Percentiles rank a stretch among this genome's conserved stretches.
Evolutionary conservation across 345 rosid genomes (phyloP).

Genomic region (Murraya paniculata): DNA sequence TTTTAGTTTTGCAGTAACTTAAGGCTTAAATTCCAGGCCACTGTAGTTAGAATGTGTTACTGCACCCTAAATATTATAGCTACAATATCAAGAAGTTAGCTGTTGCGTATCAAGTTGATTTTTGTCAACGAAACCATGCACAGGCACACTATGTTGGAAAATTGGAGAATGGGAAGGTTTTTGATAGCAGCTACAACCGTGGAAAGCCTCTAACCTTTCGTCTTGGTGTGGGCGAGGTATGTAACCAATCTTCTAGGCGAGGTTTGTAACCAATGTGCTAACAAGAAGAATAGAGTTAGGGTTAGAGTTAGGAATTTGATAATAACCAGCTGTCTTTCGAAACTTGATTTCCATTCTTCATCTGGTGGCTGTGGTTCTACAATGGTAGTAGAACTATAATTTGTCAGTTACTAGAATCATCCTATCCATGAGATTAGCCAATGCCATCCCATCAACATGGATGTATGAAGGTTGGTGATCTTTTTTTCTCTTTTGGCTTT

Average conservation of each 20-base stretch:
- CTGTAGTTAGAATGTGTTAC: background rate
- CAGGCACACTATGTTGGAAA: slow-evolving; percentile 91
- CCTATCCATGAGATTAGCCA: background rate
- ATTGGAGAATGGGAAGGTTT: slow-evolving; percentile 77
- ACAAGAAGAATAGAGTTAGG: background rate
- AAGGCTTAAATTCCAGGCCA: background rate
- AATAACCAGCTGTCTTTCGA: background rate
- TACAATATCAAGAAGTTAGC: background rate
- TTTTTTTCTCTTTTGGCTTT: too few relatives aligned
- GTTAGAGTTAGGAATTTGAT: background rate
- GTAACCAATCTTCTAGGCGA: slow-evolving; percentile 49
- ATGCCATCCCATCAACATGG: background rate
- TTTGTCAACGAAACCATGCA: background rate
- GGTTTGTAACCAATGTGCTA: slow-evolving; percentile 34
- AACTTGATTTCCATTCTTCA: background rate
- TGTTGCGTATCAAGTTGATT: background rate
- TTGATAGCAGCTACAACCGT: slow-evolving; percentile 88
- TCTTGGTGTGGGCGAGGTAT: slow-evolving; percentile 89
- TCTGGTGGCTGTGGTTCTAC: background rate
- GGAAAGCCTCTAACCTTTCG: slow-evolving; percentile 85
- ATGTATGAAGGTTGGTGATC: too few relatives aligned
- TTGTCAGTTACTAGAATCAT: background rate
- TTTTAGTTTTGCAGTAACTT: background rate
- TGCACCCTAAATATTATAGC: background rate
- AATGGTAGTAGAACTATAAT: background rate